Evolutionary conservation across 1,284 basidiomycete genomes (phyloP).

Genomic region (Ceratobasidium sp.): DNA sequence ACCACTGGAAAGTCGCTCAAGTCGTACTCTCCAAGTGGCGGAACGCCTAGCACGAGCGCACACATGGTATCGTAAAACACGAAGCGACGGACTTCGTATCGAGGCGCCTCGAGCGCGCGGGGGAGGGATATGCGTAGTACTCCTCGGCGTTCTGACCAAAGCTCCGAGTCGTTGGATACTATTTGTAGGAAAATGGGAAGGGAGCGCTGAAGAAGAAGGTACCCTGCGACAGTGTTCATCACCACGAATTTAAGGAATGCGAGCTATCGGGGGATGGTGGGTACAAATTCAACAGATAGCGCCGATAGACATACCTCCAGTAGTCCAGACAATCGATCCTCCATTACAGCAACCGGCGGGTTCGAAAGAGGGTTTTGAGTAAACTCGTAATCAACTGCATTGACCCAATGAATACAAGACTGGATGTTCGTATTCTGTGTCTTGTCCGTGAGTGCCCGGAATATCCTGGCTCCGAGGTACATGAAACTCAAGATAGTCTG

Average conservation of each 20-base stretch:
- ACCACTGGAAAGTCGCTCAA: not conserved
- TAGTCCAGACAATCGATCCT: constrained; percentile 5
- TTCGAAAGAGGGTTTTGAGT: not conserved
- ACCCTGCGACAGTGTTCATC: constrained; percentile 1
- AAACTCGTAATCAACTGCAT: not conserved
- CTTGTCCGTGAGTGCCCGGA: not conserved
- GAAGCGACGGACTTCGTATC: constrained; percentile 20
- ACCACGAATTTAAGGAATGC: constrained; percentile 13
- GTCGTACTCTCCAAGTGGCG: constrained; percentile 14
- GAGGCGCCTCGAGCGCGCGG: not conserved
- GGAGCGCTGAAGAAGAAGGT: not conserved
- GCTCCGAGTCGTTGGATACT: constrained; percentile 2
- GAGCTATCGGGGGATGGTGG: not conserved
- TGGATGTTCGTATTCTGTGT: not conserved
- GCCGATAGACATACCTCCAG: constrained; percentile 3
- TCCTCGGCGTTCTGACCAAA: constrained; percentile 6
- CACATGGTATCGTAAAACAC: constrained; percentile 18
- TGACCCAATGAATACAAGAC: not conserved
- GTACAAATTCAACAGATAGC: not conserved
- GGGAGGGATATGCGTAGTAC: constrained; percentile 1
- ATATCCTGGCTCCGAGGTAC: constrained; percentile 21
- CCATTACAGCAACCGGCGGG: not conserved
- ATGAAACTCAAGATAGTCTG: not conserved
- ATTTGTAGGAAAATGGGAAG: constrained; percentile 8
- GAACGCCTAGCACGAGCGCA: not conserved